A percentile compares a stretch with the other conserved stretches of the same genome.
Conservation (phyloP, 2,329 filamentous ascomycete genomes). For the Ustilaginoidea virens region DNA sequence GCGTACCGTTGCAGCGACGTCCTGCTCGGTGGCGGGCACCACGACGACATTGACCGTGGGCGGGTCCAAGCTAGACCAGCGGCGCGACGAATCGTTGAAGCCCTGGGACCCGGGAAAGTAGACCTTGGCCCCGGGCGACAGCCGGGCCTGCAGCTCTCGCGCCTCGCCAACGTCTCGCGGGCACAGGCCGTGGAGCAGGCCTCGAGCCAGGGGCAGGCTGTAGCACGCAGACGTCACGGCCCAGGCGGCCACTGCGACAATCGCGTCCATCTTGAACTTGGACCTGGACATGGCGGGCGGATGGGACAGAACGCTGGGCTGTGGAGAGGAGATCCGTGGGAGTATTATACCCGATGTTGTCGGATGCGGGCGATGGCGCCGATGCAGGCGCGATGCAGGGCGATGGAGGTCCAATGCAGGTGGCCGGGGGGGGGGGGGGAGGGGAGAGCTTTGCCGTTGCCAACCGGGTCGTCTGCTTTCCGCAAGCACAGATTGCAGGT, state of each 20-base stretch:
- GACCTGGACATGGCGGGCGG: no score
- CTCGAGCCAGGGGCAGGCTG: conserved; percentile 5
- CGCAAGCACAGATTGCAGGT: no score
- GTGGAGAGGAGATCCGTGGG: no score
- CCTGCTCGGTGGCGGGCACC: conserved; percentile 28
- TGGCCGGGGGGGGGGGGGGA: no score
- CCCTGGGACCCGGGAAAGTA: conserved; percentile 24
- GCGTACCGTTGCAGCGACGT: conserved; percentile 30
- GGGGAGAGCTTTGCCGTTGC: no score
- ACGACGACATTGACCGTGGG: conserved; percentile 31
- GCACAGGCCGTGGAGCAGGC: conserved; percentile 7
- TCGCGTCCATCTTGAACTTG: conserved; percentile 9
- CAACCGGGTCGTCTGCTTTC: no score
- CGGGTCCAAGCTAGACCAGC: conserved; percentile 28
- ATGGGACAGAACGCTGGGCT: no score
- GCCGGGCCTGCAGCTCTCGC: conserved; percentile 12
- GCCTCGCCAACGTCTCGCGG: conserved; percentile 7
- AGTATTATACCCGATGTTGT: no score
- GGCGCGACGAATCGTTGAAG: conserved; percentile 21
- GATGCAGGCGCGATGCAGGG: no score
- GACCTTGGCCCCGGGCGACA: conserved; percentile 24
- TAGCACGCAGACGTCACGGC: conserved; percentile 10
- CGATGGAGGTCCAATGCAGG: no score
- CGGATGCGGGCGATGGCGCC: no score
- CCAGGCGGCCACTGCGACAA: conserved; percentile 14